These are phyloP conservation scores for Funneliformis mosseae DNA, from an alignment of 192 early-diverging fungal genomes.

Conservation along the genomic window DNA sequence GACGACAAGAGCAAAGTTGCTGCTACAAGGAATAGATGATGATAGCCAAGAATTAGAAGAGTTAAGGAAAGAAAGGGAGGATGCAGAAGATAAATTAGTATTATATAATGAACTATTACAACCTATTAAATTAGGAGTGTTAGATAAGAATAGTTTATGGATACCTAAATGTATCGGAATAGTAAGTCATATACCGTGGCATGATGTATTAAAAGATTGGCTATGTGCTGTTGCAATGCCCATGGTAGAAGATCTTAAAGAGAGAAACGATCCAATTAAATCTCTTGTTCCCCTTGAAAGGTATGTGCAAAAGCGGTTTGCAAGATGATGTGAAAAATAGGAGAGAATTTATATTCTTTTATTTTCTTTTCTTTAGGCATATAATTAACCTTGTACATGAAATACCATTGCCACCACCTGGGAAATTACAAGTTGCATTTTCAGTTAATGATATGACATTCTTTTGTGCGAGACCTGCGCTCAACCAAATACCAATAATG, in stretches of 20 bases:
- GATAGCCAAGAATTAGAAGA: conserved; percentile 16
- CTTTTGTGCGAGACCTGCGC: conserved; percentile 70
- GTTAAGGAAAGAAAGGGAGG: conserved; percentile 38
- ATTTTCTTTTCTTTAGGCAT: conserved; percentile 44
- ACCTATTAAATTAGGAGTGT: conserved; percentile 56
- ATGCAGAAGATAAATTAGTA: conserved; percentile 69
- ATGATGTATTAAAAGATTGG: conserved; percentile 78
- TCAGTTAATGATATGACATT: conserved; percentile 61
- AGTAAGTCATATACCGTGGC: conserved; percentile 72
- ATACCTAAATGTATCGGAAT: conserved; percentile 69
- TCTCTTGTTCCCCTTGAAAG: conserved; percentile 55
- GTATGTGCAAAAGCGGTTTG: conserved; percentile 32
- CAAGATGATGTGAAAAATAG: no score
- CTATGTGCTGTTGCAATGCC: conserved; percentile 61
- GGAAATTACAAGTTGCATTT: conserved; percentile 75
- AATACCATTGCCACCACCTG: conserved; percentile 77
- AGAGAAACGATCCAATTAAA: conserved; percentile 33
- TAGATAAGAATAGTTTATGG: conserved; percentile 66
- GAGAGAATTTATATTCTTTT: not conserved
- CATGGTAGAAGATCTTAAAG: conserved; percentile 54
- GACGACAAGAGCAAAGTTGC: not conserved
- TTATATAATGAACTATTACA: conserved; percentile 66
- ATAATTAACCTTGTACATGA: conserved; percentile 73
- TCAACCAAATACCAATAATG: conserved; percentile 72
- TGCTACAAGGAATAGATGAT: not conserved